A percentile compares a stretch with the other conserved stretches of the same genome.
Conservation (phyloP, 805 yeast species). For the Barnettozyma pratensis region DNA sequence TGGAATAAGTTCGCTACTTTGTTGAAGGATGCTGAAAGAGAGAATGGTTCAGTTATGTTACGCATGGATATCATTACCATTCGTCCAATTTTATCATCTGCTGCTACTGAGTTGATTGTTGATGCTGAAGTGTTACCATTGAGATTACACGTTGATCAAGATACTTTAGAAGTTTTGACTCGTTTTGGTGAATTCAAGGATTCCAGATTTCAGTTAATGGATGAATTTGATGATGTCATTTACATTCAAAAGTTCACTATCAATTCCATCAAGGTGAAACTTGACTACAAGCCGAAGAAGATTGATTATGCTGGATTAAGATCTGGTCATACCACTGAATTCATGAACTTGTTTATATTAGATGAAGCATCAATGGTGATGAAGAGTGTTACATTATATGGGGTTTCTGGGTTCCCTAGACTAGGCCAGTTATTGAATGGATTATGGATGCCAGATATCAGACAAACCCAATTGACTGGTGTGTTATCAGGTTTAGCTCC, state of each 20-base stretch:
- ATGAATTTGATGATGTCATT: conserved; percentile 53
- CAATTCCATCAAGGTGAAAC: conserved; percentile 51
- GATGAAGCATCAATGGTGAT: conserved; percentile 79
- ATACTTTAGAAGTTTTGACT: conserved; percentile 76
- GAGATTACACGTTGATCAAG: conserved; percentile 86
- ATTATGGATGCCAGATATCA: conserved; percentile 88
- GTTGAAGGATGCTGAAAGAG: conserved; percentile 64
- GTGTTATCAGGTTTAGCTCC: conserved; percentile 84
- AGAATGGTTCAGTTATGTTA: conserved; percentile 61
- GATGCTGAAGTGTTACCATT: conserved; percentile 61
- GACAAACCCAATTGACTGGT: conserved; percentile 72
- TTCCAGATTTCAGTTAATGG: conserved; percentile 54
- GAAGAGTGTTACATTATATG: conserved; percentile 60
- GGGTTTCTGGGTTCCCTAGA: conserved; percentile 67
- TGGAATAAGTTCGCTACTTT: conserved; percentile 83
- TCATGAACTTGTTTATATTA: conserved; percentile 81
- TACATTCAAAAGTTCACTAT: conserved; percentile 68
- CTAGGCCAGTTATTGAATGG: conserved; percentile 51
- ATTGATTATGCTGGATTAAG: conserved; percentile 79
- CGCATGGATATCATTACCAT: conserved; percentile 48
- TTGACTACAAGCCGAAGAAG: conserved; percentile 91
- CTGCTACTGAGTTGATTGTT: conserved; percentile 64
- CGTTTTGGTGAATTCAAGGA: conserved; percentile 82
- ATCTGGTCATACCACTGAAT: conserved; percentile 82
- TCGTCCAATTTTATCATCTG: conserved; percentile 56